Conservation (phyloP, 176 grass and related monocot species). For the Zoysia pacifica region DNA sequence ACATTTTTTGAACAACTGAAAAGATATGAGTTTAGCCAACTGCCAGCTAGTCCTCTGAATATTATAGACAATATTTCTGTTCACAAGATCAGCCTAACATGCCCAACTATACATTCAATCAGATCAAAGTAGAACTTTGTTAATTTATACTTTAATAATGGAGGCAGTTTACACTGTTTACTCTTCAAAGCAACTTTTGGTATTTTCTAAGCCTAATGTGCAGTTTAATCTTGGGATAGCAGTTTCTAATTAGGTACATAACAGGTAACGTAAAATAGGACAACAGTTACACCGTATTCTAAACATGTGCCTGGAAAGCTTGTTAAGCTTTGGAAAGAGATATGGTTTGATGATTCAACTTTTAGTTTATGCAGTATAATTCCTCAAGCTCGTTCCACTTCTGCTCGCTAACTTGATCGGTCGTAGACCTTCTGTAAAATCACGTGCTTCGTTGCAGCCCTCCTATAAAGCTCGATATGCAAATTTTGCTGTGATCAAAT, state of each 20-base stretch:
- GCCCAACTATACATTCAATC: background rate
- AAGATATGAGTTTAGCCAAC: background rate
- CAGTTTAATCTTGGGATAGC: background rate
- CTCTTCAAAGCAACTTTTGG: background rate
- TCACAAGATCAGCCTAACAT: constrained; percentile 3
- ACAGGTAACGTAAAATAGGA: background rate
- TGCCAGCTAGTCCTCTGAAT: background rate
- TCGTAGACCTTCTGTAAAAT: background rate
- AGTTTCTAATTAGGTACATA: background rate
- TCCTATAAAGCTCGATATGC: background rate
- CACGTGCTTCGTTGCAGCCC: background rate
- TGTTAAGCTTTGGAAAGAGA: background rate
- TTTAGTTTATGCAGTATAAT: background rate
- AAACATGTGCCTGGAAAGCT: background rate
- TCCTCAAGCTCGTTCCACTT: background rate
- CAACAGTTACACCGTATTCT: background rate
- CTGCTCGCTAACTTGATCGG: background rate
- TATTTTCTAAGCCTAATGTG: background rate
- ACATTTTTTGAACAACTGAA: background rate
- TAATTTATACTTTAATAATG: background rate
- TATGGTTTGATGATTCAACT: background rate
- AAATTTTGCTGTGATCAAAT: background rate
- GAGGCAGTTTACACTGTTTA: background rate
- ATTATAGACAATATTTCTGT: background rate
- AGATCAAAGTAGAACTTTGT: constrained; percentile 9